Base-by-base conservation (phyloP, 2,329 filamentous ascomycete species). In the Arachnomyces sp. region DNA sequence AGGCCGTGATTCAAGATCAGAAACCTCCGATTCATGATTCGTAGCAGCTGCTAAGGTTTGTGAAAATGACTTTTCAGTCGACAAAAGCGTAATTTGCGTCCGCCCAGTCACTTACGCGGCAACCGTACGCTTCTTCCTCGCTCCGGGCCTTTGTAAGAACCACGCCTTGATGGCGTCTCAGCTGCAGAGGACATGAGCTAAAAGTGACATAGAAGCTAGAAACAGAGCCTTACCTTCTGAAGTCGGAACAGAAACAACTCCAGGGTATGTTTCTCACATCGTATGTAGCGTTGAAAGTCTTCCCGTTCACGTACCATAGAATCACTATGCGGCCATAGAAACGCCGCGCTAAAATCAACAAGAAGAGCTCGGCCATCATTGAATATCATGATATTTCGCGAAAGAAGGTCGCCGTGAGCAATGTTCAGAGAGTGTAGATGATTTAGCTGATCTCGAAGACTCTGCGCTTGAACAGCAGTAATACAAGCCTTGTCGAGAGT, bases 351-450 rank as follows among this genome's bases (percentile, higher is more conserved):
- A 18, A 43, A 43, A 17, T 43, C 41, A 32, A 43, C 32, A 4
- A 43, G 28, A 13, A 36, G 12, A 6, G 36, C 37, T 13, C 28
- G 33, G 6, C 37, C 37, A 15, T 39, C 42, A n/a, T 43, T 37
- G 13, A 33, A 25, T 3, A 40, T 36, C 42, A 40, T 40, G 12
- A 43, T 40, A 36, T 43, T 43, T 6, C 36, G 20, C 2, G 37
- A 20, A 13, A 11, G n/a, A 7, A 40, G 32, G 18, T 43, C 36
- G 9, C 36, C 37, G 29, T 43, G 37, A 15, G 18, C 37, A 32
- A 43, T 43, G n/a, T 40, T 14, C 9, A 43, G 28, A 16, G 20
- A 3, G 15, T 43, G 42, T n/a, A 43, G 33, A n/a, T 31, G 15
- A 14, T 31, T 12, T 5, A 43, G 33, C 33, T 40, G 36, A n/a